phyloP scores from a whole-genome alignment of 2,329 filamentous ascomycete species.

The Knufia petricola region DNA sequence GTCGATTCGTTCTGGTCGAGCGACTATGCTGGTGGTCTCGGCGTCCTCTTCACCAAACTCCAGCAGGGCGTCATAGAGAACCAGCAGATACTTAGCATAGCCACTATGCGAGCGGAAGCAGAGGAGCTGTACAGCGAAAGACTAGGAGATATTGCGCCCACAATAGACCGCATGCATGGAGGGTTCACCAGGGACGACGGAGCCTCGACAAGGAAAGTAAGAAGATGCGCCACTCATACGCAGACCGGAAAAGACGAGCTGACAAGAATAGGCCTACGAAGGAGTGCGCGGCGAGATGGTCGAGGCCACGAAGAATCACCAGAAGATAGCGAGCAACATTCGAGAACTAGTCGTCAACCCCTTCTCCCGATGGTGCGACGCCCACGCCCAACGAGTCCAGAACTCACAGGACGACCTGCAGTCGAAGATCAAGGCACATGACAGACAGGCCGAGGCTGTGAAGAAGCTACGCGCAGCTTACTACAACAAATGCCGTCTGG shows the following conservation, averaged over 20 bases:
- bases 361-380: slow-evolving; percentile 92
- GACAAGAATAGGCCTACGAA: slow-evolving; percentile 66
- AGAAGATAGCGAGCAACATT: slow-evolving; percentile 93
- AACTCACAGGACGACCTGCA: slow-evolving; percentile 94
- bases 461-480: slow-evolving; percentile 93
- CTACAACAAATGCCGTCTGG: slow-evolving; percentile 95
- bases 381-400: slow-evolving; percentile 82
- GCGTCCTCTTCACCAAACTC: slow-evolving; percentile 90
- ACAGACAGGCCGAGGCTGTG: slow-evolving; percentile 79
- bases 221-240: slow-evolving; percentile 20
- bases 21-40: slow-evolving; percentile 93
- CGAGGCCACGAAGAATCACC: slow-evolving; percentile 78
- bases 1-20: slow-evolving; percentile 95
- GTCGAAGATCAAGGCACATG: slow-evolving; percentile 78
- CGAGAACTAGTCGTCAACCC: slow-evolving; percentile 90
- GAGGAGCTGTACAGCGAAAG: slow-evolving; percentile 80
- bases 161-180: slow-evolving; percentile 69
- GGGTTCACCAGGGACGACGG: slow-evolving; percentile 90
- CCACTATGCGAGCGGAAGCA: slow-evolving; percentile 87
- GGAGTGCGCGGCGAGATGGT: slow-evolving; percentile 88
- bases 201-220: slow-evolving; percentile 86
- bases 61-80: slow-evolving; percentile 95
- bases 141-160: slow-evolving; percentile 69
- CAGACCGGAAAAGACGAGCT: neutral
- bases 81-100: slow-evolving; percentile 82